Conservation (phyloP, 768 basidiomycete genomes). For the Russula olivacea region DNA sequence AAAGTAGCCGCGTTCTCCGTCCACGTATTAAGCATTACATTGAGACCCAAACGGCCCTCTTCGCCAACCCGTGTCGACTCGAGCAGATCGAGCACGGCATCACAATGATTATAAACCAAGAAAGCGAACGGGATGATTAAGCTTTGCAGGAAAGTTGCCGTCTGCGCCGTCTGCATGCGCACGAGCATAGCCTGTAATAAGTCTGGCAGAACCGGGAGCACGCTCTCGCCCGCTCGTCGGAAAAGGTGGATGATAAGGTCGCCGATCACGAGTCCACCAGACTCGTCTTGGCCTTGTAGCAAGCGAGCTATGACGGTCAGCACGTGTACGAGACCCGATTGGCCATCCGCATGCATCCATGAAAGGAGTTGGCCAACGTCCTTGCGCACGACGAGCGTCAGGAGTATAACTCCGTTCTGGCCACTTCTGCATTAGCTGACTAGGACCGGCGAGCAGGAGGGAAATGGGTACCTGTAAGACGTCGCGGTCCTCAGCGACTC, state of each 20-base stretch:
- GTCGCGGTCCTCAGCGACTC: constrained; percentile 77
- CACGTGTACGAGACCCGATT: constrained; percentile 69
- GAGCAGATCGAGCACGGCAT: constrained; percentile 70
- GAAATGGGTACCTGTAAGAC: constrained; percentile 56
- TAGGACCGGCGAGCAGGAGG: background rate
- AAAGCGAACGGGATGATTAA: constrained; percentile 92
- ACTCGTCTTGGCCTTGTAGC: constrained; percentile 77
- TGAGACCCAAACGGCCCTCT: constrained; percentile 61
- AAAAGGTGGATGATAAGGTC: constrained; percentile 93
- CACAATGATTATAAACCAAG: constrained; percentile 80
- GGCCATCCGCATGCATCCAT: constrained; percentile 64
- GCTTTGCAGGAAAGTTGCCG: constrained; percentile 90
- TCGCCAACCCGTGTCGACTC: constrained; percentile 50
- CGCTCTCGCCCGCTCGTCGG: constrained; percentile 70
- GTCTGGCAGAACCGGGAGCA: constrained; percentile 82
- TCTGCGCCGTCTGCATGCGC: constrained; percentile 79
- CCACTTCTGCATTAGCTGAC: background rate
- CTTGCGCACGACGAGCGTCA: constrained; percentile 83
- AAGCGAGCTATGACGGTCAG: constrained; percentile 72
- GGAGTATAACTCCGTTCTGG: constrained; percentile 69
- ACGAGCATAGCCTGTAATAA: constrained; percentile 77
- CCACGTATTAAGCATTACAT: constrained; percentile 88
- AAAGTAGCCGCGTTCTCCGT: constrained; percentile 92
- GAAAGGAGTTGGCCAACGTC: constrained; percentile 74
- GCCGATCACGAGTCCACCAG: constrained; percentile 88